A percentile compares a stretch with the other conserved stretches of the same genome.
Evolutionary conservation across 208 protist genomes (phyloP).

Genomic region (Acanthamoeba castellanii): DNA sequence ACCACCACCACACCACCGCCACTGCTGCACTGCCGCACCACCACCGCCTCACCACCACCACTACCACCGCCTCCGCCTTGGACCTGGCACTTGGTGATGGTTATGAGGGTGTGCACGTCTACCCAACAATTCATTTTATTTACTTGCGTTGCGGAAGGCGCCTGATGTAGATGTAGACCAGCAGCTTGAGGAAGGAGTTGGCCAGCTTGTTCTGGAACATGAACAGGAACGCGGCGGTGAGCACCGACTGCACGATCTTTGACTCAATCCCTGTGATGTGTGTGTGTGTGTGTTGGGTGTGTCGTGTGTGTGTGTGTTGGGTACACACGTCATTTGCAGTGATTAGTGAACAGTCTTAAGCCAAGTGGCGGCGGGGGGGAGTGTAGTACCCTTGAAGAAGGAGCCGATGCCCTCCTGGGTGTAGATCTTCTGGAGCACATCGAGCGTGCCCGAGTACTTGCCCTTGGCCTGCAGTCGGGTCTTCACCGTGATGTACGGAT

Average conservation of each 20-base stretch:
- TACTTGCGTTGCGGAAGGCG: constrained; percentile 32
- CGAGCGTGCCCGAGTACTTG: constrained; percentile 67
- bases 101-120: no score
- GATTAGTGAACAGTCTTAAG: background rate
- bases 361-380: background rate
- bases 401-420: constrained; percentile 41
- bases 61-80: no score
- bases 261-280: constrained; percentile 50
- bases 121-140: background rate
- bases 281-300: background rate
- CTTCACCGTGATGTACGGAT: constrained; percentile 76
- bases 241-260: constrained; percentile 72
- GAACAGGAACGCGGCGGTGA: constrained; percentile 70
- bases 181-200: constrained; percentile 49
- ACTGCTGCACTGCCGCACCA: no score
- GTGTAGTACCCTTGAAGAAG: constrained; percentile 70
- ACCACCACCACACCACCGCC: no score
- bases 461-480: constrained; percentile 67
- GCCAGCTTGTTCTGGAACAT: constrained; percentile 69
- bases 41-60: no score
- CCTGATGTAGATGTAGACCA: constrained; percentile 59
- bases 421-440: constrained; percentile 72
- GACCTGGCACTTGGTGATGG: no score
- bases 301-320: background rate
- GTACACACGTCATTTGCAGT: background rate